Conservation (phyloP, 2,329 filamentous ascomycete genomes). For the Sporothrix brunneoviolacea region DNA sequence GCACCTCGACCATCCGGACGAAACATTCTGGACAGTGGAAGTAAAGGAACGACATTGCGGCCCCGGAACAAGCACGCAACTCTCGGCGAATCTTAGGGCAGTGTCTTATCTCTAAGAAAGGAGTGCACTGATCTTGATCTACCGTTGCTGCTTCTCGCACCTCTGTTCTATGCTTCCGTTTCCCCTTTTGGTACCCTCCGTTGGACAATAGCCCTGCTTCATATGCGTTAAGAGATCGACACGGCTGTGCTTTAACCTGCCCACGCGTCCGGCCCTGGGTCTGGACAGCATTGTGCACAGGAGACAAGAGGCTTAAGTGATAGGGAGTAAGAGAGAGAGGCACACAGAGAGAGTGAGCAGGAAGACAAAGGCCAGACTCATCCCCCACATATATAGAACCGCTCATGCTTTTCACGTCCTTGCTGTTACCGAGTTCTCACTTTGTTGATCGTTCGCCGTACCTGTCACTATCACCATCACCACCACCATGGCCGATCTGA, state of each 20-base stretch:
- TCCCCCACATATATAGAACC: slow-evolving; percentile 21
- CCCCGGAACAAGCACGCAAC: too few relatives aligned
- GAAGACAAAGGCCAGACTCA: background rate
- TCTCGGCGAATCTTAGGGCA: slow-evolving; percentile 17
- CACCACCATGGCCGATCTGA: slow-evolving; percentile 27
- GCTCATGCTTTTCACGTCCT: slow-evolving; percentile 8
- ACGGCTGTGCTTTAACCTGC: slow-evolving; percentile 14
- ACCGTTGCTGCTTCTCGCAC: background rate
- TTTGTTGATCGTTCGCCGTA: slow-evolving; percentile 21
- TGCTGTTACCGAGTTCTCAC: slow-evolving; percentile 3
- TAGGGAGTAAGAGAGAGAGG: background rate
- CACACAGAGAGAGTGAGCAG: background rate
- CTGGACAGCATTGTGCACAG: background rate
- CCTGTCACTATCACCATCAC: background rate
- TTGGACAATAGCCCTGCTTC: slow-evolving; percentile 14
- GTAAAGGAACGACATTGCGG: background rate
- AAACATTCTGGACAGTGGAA: background rate
- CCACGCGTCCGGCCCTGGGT: slow-evolving; percentile 3
- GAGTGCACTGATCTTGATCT: background rate
- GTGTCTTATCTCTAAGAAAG: slow-evolving; percentile 16
- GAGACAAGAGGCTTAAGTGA: background rate
- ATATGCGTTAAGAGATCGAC: slow-evolving; percentile 20
- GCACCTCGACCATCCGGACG: background rate
- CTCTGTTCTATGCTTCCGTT: background rate
- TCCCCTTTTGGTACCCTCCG: background rate